A percentile compares a stretch with the other conserved stretches of the same genome.
Evolutionary conservation across 768 basidiomycete species (phyloP).

Genomic region (Leccinum broughii): DNA sequence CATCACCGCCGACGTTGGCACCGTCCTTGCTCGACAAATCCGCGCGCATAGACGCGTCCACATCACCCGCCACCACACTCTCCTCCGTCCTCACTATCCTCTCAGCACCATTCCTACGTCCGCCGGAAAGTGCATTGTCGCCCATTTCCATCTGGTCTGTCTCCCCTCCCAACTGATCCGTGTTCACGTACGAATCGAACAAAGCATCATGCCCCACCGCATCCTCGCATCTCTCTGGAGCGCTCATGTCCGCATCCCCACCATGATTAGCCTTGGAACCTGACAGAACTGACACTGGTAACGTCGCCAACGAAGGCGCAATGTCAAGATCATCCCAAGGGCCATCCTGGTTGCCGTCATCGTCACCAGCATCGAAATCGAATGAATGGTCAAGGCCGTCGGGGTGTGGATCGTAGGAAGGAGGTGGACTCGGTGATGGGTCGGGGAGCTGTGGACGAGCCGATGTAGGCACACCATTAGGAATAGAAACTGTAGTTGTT

Average conservation of each 20-base stretch:
- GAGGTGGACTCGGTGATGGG: background rate
- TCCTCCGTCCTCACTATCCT: background rate
- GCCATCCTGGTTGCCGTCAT: background rate
- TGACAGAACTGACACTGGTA: background rate
- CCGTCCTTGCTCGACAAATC: background rate
- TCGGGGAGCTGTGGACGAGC: background rate
- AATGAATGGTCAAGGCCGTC: conserved; percentile 20
- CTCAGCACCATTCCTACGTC: background rate
- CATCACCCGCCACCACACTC: background rate
- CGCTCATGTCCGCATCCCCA: background rate
- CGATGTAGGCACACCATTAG: background rate
- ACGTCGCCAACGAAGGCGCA: conserved; percentile 7
- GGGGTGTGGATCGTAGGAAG: conserved; percentile 6
- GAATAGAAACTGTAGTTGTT: background rate
- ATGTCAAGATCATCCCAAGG: conserved; percentile 7
- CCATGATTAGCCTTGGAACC: background rate
- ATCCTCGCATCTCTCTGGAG: conserved; percentile 5
- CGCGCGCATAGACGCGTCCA: background rate
- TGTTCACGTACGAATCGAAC: conserved; percentile 26
- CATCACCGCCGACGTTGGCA: background rate
- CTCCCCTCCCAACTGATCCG: conserved; percentile 17
- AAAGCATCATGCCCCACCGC: conserved; percentile 10
- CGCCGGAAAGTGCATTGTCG: background rate
- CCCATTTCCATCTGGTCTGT: background rate
- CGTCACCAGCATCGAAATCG: conserved; percentile 13